A percentile compares a stretch with the other conserved stretches of the same genome.
These are phyloP conservation scores for Lasiodiplodia citricola DNA, from an alignment of 2,329 filamentous ascomycete genomes.

Conservation along the genomic window DNA sequence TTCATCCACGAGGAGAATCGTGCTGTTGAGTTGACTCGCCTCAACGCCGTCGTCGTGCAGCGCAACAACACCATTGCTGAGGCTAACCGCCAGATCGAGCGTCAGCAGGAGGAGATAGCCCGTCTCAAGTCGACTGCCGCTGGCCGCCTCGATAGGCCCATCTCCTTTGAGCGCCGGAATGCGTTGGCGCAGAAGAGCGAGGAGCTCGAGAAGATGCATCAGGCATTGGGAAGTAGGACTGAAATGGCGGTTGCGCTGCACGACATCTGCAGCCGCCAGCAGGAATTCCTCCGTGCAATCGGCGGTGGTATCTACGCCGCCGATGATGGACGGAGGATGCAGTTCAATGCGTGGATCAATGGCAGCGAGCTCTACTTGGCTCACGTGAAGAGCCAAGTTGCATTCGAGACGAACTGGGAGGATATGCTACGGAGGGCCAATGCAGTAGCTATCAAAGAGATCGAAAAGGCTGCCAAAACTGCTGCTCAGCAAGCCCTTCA, in stretches of 20 bases:
- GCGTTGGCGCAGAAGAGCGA: constrained; percentile 31
- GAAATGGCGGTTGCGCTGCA: constrained; percentile 5
- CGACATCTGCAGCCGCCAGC: constrained; percentile 1
- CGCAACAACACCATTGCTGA: constrained; percentile 8
- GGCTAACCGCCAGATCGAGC: background rate
- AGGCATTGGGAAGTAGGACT: background rate
- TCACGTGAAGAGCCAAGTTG: background rate
- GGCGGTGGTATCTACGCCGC: background rate
- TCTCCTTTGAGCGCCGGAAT: background rate
- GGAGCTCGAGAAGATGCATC: constrained; percentile 27
- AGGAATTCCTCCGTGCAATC: background rate
- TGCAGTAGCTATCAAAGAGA: background rate
- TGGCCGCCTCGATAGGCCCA: background rate
- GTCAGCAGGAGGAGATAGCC: background rate
- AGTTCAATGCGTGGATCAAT: constrained; percentile 3
- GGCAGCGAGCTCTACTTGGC: constrained; percentile 6
- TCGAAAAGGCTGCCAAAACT: background rate
- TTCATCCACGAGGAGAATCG: constrained; percentile 1
- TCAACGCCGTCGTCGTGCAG: constrained; percentile 5
- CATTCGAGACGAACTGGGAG: background rate
- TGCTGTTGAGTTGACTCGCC: background rate
- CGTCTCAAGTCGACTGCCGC: background rate
- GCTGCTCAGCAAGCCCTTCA: background rate
- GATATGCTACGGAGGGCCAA: background rate
- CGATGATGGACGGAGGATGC: background rate